These are phyloP conservation scores for Croton laevigatus DNA, from an alignment of 441 rosid genomes.

Conservation along the genomic window DNA sequence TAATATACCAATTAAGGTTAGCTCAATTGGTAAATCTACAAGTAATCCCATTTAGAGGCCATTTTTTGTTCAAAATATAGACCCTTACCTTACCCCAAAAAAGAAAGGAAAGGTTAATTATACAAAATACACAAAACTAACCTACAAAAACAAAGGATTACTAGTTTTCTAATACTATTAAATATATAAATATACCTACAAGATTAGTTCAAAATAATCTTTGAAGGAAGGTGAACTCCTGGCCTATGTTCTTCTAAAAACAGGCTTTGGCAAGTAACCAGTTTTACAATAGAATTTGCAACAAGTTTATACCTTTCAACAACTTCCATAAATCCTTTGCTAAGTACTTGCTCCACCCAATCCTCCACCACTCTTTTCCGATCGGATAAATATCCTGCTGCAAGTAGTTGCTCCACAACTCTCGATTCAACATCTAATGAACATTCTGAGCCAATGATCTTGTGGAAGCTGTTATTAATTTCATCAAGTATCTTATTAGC, in stretches of 20 bases:
- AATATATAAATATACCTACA: slow-evolving; percentile 24
- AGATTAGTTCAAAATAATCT: slow-evolving; percentile 33
- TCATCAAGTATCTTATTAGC: slow-evolving; percentile 37
- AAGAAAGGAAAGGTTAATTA: neutral
- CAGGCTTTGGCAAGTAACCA: slow-evolving; percentile 33
- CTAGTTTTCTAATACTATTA: slow-evolving; percentile 24
- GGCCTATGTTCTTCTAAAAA: slow-evolving; percentile 22
- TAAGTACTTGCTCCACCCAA: slow-evolving; percentile 57
- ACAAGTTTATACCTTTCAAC: slow-evolving; percentile 40
- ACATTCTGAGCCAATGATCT: slow-evolving; percentile 36
- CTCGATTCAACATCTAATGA: slow-evolving; percentile 46
- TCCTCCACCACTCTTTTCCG: slow-evolving; percentile 33
- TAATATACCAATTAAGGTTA: neutral
- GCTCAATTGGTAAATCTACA: neutral
- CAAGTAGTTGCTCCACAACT: slow-evolving; percentile 62
- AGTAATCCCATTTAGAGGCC: neutral
- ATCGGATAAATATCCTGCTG: slow-evolving; percentile 47
- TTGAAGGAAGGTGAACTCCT: slow-evolving; percentile 37
- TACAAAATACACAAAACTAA: slow-evolving; percentile 20
- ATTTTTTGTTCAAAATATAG: neutral
- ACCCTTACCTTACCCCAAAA: neutral
- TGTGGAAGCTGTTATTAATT: slow-evolving; percentile 37
- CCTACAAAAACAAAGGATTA: slow-evolving; percentile 18
- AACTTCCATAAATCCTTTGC: slow-evolving; percentile 40
- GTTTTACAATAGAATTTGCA: slow-evolving; percentile 43